Conservation (phyloP, 805 yeast species). For the Clavispora phyllophila region DNA sequence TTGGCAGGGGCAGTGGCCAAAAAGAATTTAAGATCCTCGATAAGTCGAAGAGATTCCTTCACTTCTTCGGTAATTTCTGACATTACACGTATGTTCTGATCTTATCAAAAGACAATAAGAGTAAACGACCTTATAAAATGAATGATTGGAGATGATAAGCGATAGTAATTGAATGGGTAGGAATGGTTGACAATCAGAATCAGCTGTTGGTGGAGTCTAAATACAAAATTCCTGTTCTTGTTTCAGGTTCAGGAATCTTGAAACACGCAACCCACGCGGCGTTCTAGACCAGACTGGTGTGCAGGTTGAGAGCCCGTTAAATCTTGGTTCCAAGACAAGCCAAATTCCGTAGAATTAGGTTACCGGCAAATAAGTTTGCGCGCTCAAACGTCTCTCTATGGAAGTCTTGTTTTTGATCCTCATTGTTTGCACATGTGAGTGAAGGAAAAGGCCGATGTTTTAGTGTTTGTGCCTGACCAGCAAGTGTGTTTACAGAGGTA, state of each 20-base stretch:
- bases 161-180: background rate
- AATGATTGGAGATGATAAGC: background rate
- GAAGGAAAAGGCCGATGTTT: no score
- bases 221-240: constrained; percentile 7
- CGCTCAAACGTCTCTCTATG: background rate
- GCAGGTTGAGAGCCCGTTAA: background rate
- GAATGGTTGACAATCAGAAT: background rate
- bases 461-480: background rate
- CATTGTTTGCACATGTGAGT: background rate
- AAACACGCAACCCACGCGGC: constrained; percentile 12
- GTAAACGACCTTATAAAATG: no score
- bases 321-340: background rate
- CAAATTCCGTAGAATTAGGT: background rate
- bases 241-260: constrained; percentile 12
- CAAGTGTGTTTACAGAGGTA: background rate
- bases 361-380: background rate
- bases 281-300: constrained; percentile 1
- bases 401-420: background rate
- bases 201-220: constrained; percentile 6
- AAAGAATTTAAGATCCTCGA: constrained; percentile 79
- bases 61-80: constrained; percentile 13
- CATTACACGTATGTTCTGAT: constrained; percentile 2
- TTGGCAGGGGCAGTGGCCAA: constrained; percentile 91
- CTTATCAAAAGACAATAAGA: background rate
- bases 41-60: constrained; percentile 51